Base-by-base conservation (phyloP, 192 early-diverging fungal species). In the Linnemannia hyalina region DNA sequence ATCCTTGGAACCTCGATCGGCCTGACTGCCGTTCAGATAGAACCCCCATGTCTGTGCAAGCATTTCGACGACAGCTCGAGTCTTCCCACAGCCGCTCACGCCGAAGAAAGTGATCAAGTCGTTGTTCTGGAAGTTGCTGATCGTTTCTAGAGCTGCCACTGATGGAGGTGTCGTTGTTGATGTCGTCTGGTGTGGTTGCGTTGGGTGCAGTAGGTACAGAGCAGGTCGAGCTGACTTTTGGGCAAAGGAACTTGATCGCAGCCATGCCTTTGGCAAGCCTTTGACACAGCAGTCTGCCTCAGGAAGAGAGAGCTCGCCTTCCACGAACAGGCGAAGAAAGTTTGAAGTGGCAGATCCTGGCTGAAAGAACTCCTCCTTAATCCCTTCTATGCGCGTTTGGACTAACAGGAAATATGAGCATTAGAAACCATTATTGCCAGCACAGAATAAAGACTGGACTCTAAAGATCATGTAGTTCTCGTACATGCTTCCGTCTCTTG, bases 31-130 rank as follows among this genome's bases (percentile, higher is more conserved):
- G 46, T 86, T 81, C 35, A 86, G 29, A n/a, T 86, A 86, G 83
- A 86, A 75, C 52, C 79, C 75, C 79, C 83, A 86, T 32, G 29
- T 86, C 57, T 86, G 74, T 2, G 78, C 75, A 41, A 86, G 83
- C 83, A 86, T 86, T 77, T 86, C 83, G 8, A 86, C 83, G 42
- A 86, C 83, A 63, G 83, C 83, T 0, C 83, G 75, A 22, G 79
- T 77, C 70, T 86, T 80, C 11, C 83, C 78, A 69, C 83, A 86
- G 78, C 83, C 78, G 47, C 79, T 86, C 40, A 80, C 79, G 49
- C 79, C 83, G 35, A 85, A 80, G 75, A 86, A 80, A 3, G 75
- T 86, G 70, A 81, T 74, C 32, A 85, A 42, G 74, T 81, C 75
- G 79, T 77, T 86, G 75, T 86, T 86, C 41, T 77, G 75, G 63